Conservation (phyloP, 805 yeast genomes). For the Sugiyamaella smithiae region DNA sequence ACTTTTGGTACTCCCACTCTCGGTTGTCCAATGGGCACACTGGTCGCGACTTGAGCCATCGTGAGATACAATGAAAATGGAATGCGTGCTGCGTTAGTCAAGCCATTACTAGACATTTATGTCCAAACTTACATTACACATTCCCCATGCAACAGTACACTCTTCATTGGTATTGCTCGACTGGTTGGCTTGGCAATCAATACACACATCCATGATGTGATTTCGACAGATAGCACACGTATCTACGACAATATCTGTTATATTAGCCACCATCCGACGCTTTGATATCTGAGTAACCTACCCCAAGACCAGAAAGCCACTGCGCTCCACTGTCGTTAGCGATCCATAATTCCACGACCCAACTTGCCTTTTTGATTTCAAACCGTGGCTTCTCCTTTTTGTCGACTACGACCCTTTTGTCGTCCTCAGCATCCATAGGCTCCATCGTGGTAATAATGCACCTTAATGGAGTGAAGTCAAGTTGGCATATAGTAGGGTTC, state of each 20-base stretch:
- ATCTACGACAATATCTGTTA: conserved; percentile 74
- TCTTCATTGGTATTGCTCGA: conserved; percentile 60
- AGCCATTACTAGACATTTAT: too few species aligned
- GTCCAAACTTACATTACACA: conserved; percentile 54
- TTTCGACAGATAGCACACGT: conserved; percentile 98
- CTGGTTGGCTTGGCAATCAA: conserved; percentile 89
- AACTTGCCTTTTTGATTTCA: conserved; percentile 72
- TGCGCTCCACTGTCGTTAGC: conserved; percentile 73
- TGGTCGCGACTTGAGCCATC: conserved; percentile 93
- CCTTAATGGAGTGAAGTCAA: too few species aligned
- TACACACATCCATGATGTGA: conserved; percentile 95
- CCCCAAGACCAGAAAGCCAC: conserved; percentile 99
- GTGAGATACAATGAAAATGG: conserved; percentile 92
- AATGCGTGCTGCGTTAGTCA: conserved; percentile 86
- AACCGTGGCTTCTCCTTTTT: conserved; percentile 60
- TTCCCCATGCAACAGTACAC: conserved; percentile 96
- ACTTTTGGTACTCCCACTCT: conserved; percentile 78
- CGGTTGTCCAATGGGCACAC: conserved; percentile 96
- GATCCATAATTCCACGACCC: not conserved
- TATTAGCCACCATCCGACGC: not conserved
- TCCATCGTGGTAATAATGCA: too few species aligned
- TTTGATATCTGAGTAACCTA: too few species aligned
- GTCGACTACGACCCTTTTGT: conserved; percentile 3
- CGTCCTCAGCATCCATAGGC: conserved; percentile 23
- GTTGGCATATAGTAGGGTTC: too few species aligned